Evolutionary conservation across 331 rosid genomes (phyloP).

Genomic region (Quercus tomentella): DNA sequence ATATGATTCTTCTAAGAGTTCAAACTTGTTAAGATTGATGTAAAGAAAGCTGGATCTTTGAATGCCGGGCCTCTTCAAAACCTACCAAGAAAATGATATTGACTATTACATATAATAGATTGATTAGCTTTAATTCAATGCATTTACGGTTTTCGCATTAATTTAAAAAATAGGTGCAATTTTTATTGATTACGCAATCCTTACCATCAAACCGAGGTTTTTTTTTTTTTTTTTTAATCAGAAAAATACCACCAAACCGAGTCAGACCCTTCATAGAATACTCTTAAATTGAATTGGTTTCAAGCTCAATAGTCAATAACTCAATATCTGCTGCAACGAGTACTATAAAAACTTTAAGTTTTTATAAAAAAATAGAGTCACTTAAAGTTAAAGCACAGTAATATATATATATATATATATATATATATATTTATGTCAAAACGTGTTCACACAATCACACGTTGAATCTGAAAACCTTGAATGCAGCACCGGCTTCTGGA

Average conservation of each 20-base stretch:
- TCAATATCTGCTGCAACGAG: too few relatives aligned
- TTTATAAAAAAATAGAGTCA: too few relatives aligned
- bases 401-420: too few relatives aligned
- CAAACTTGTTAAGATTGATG: conserved; percentile 44
- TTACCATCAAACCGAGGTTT: conserved; percentile 8
- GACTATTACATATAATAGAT: conserved; percentile 21
- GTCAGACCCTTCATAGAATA: conserved; percentile 7
- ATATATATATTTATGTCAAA: not conserved
- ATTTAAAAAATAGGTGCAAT: not conserved
- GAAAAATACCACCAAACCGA: not conserved
- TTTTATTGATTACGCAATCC: conserved; percentile 20
- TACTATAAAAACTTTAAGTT: too few relatives aligned
- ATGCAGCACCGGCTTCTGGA: conserved; percentile 18
- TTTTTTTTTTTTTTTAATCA: too few relatives aligned
- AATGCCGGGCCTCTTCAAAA: conserved; percentile 37
- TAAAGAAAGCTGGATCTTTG: conserved; percentile 44
- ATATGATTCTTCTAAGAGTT: conserved; percentile 26
- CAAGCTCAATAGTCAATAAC: conserved; percentile 9
- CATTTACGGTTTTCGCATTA: not conserved
- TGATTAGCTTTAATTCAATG: conserved; percentile 38
- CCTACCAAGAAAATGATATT: conserved; percentile 80
- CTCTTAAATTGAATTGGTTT: conserved; percentile 25
- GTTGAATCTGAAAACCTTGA: not conserved
- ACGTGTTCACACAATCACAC: not conserved
- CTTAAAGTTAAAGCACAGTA: too few relatives aligned